Evolutionary conservation across 345 rosid genomes (phyloP).

Genomic region (Eucalyptus brandiana): DNA sequence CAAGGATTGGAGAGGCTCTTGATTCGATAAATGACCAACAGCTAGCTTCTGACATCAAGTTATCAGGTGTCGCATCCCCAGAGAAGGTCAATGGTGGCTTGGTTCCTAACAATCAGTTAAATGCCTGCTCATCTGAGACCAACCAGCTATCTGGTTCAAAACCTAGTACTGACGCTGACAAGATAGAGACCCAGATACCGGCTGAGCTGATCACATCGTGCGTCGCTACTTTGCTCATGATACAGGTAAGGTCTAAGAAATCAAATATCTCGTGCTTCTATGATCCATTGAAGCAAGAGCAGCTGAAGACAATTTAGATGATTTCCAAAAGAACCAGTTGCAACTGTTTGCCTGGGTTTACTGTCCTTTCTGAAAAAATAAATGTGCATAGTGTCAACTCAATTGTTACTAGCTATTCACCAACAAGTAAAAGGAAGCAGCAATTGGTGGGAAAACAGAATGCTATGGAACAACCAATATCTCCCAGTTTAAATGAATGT

Average conservation of each 20-base stretch:
- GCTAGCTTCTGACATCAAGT: conserved; percentile 17
- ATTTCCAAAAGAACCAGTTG: neutral
- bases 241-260: conserved; percentile 35
- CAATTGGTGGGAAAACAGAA: neutral
- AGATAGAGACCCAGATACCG: conserved; percentile 42
- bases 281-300: neutral
- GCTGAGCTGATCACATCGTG: conserved; percentile 76
- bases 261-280: neutral
- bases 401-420: neutral
- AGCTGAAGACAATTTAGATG: neutral
- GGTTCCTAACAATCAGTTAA: conserved; percentile 15
- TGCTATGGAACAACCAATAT: neutral
- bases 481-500: neutral
- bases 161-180: conserved; percentile 23
- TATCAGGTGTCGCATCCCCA: conserved; percentile 7
- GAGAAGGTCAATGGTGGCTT: conserved; percentile 35
- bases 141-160: conserved; percentile 2
- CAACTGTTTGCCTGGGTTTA: neutral
- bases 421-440: neutral
- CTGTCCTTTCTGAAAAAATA: neutral
- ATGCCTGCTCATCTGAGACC: conserved; percentile 18
- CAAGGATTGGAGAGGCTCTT: conserved; percentile 54
- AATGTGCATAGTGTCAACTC: neutral
- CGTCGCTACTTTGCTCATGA: conserved; percentile 76
- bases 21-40: conserved; percentile 39